These are phyloP conservation scores for Metarhizium album DNA, from an alignment of 2,329 filamentous ascomycete genomes.

Conservation along the genomic window DNA sequence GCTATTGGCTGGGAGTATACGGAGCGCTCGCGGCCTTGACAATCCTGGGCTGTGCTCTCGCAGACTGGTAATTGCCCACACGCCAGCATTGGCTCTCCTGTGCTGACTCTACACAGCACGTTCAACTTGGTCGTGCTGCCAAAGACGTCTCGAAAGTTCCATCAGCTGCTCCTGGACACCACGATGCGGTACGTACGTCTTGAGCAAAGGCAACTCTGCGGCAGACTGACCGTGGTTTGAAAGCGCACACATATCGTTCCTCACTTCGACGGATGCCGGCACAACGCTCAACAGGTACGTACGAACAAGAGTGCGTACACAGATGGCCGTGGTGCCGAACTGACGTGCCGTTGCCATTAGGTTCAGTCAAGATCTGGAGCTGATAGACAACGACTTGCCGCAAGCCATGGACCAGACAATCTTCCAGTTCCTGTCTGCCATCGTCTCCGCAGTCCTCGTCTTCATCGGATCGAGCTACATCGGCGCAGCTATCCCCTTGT, in stretches of 20 bases:
- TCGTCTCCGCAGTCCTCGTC: not conserved
- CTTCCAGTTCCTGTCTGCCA: not conserved
- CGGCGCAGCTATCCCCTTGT: constrained; percentile 4
- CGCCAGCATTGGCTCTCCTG: no score
- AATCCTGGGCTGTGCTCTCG: not conserved
- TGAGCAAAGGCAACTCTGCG: no score
- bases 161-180: constrained; percentile 15
- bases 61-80: not conserved
- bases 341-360: not conserved
- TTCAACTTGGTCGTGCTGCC: not conserved
- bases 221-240: not conserved
- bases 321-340: not conserved
- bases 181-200: constrained; percentile 17
- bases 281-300: not conserved
- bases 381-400: not conserved
- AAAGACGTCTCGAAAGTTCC: not conserved
- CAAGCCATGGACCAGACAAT: not conserved
- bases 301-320: not conserved
- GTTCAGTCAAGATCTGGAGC: not conserved
- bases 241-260: not conserved
- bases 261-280: not conserved
- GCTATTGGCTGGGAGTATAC: constrained; percentile 14
- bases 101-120: not conserved
- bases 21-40: constrained; percentile 7
- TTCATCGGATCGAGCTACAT: constrained; percentile 1